A percentile compares a stretch with the other conserved stretches of the same genome.
phyloP scores from a whole-genome alignment of 2,329 filamentous ascomycete species.

The Cryphonectria radicalis region DNA sequence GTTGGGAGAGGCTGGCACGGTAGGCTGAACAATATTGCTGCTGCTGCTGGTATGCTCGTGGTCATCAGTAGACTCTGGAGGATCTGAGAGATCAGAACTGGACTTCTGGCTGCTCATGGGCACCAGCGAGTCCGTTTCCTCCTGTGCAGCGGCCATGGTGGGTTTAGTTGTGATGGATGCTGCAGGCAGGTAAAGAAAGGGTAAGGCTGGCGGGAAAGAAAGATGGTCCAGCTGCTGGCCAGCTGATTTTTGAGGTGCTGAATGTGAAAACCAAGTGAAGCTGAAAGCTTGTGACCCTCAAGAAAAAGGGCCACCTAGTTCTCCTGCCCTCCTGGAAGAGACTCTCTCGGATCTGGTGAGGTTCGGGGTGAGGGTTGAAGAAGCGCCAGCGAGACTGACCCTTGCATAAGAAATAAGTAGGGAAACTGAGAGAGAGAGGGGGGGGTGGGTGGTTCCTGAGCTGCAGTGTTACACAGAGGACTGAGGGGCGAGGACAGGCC shows the following conservation, averaged over 20 bases:
- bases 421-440: not conserved
- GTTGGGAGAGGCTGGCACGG: slow-evolving; percentile 1
- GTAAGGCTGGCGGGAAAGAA: not conserved
- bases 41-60: not conserved
- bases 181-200: not conserved
- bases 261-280: not conserved
- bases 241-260: not conserved
- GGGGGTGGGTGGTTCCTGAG: not conserved
- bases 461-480: not conserved
- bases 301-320: not conserved
- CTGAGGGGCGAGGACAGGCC: not conserved
- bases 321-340: not conserved
- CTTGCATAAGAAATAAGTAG: not conserved
- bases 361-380: not conserved
- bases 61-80: slow-evolving; percentile 19
- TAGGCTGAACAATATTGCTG: slow-evolving; percentile 10
- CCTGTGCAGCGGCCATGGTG: slow-evolving; percentile 10
- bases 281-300: not conserved
- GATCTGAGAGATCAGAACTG: slow-evolving; percentile 20
- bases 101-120: slow-evolving; percentile 22
- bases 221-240: not conserved
- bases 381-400: not conserved
- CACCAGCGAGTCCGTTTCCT: slow-evolving; percentile 1
- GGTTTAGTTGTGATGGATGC: not conserved
- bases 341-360: not conserved